Conservation (phyloP, 805 yeast species). For the Kodamaea restingae region DNA sequence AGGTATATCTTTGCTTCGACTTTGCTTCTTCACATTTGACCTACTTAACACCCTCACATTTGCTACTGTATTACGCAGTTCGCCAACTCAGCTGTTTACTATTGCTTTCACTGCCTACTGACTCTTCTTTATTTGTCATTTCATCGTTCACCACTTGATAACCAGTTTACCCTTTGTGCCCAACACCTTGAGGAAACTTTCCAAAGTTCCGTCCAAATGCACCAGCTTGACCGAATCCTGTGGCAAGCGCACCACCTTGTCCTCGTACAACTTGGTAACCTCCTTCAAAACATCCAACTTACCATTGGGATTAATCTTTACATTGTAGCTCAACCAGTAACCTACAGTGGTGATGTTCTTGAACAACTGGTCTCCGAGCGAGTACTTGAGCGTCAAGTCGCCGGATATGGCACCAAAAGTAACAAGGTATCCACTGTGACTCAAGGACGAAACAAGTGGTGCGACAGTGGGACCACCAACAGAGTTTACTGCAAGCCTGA, state of each 20-base stretch:
- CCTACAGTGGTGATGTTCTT: conserved; percentile 28
- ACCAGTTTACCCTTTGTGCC: conserved; percentile 4
- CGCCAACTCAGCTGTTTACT: too few relatives aligned
- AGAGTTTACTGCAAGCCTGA: conserved; percentile 31
- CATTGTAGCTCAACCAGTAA: conserved; percentile 33
- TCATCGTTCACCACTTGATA: conserved; percentile 5
- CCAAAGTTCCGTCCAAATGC: conserved; percentile 4
- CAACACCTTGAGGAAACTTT: conserved; percentile 3
- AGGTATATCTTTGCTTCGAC: too few relatives aligned
- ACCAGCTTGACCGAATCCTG: background rate
- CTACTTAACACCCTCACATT: too few relatives aligned
- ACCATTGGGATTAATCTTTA: conserved; percentile 46
- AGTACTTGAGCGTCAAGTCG: conserved; percentile 16
- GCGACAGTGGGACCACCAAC: conserved; percentile 27
- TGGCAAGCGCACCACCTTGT: conserved; percentile 41
- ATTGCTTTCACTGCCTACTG: too few relatives aligned
- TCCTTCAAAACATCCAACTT: conserved; percentile 44
- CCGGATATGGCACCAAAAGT: conserved; percentile 26
- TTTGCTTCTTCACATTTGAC: too few relatives aligned
- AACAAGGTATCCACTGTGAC: conserved; percentile 24
- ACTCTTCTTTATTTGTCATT: too few relatives aligned
- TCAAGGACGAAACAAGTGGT: conserved; percentile 22
- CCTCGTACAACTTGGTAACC: conserved; percentile 54
- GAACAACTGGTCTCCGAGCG: conserved; percentile 25
- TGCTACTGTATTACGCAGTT: too few relatives aligned